A percentile compares a stretch with the other conserved stretches of the same genome.
phyloP scores from a whole-genome alignment of 2,329 filamentous ascomycete genomes.

The Didymella segeticola region DNA sequence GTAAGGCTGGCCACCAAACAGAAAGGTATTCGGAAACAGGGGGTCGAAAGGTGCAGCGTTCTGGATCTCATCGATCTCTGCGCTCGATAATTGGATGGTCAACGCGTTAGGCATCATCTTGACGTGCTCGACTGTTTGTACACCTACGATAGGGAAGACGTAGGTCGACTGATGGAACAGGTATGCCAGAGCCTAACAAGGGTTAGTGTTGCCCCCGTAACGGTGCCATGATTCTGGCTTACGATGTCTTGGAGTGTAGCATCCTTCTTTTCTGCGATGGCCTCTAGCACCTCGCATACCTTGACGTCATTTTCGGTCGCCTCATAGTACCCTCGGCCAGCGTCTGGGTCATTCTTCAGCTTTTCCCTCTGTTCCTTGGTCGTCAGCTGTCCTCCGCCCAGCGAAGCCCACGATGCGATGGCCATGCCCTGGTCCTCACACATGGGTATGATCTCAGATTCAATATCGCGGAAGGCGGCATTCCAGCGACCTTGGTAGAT shows the following conservation, averaged over 20 bases:
- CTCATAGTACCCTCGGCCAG: conserved; percentile 50
- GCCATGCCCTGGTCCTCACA: conserved; percentile 65
- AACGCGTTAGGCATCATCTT: conserved; percentile 73
- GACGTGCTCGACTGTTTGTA: conserved; percentile 71
- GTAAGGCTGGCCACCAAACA: conserved; percentile 3
- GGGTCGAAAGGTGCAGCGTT: conserved; percentile 34
- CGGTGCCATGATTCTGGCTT: conserved; percentile 53
- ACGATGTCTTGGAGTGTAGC: conserved; percentile 58
- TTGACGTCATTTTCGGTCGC: conserved; percentile 55
- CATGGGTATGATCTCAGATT: conserved; percentile 71
- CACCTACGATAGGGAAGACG: conserved; percentile 77
- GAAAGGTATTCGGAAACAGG: conserved; percentile 28
- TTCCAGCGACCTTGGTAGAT: conserved; percentile 51
- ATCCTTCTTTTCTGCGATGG: conserved; percentile 64
- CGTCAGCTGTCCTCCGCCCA: conserved; percentile 51
- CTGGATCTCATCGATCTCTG: conserved; percentile 72
- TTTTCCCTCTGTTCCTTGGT: conserved; percentile 38
- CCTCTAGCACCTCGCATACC: conserved; percentile 64
- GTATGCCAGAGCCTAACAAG: conserved; percentile 19
- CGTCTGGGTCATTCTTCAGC: conserved; percentile 39
- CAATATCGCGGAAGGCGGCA: conserved; percentile 62
- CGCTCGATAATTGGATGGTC: conserved; percentile 61
- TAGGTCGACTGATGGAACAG: conserved; percentile 57
- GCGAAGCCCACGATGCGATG: conserved; percentile 56
- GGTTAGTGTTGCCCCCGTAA: neutral